Evolutionary conservation across 2,329 filamentous ascomycete species (phyloP), one percentile per base, ranked within the genome.

Genomic region (Alternaria rosae): DNA sequence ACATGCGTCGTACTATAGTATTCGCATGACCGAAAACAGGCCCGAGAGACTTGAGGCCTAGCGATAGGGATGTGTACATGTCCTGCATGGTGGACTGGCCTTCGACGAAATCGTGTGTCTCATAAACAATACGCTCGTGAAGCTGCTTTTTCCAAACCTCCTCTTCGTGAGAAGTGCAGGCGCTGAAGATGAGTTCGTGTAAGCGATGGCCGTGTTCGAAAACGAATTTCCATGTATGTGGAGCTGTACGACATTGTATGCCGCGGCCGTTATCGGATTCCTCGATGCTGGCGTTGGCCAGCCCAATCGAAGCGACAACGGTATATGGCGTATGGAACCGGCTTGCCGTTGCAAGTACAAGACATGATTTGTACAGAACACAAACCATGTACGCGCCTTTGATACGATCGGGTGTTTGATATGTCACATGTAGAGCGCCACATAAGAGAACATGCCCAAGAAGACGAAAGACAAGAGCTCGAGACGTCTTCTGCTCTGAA

Each of bases 191-290:
- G 15, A 97, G 80, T 78, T 98, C 94, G 75, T 92, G 94, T 55
- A 94, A 83, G 62, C 91, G 88, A 67, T 91, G 87, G 59, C 91
- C 85, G 67, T 88, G 87, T 75, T 95, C 90, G 72, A 98, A 97
- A 3, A 92, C 85, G 11, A 97, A 73, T 76, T 98, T 99, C 94
- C 94, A 98, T 1, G 93, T 95, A 77, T 92, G 92, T 0, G 92
- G 89, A 1, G 92, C 92, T 4, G 91, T 92, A 66, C 95, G 90
- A 72, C 93, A 97, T 83, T 94, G 93, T 8, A 98, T 66, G 76
- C 92, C 92, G 84, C 88, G 86, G 20, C 90, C 90, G 75, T 94
- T 94, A 73, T 94, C 90, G 4, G 87, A 82, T 58, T 91, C 87
- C 74, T 94, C 91, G 28, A 95, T 79, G 59, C 83, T 89, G 52